Base-by-base conservation (phyloP, 371 early-diverging fungal genomes). In the Mortierella sp. region DNA sequence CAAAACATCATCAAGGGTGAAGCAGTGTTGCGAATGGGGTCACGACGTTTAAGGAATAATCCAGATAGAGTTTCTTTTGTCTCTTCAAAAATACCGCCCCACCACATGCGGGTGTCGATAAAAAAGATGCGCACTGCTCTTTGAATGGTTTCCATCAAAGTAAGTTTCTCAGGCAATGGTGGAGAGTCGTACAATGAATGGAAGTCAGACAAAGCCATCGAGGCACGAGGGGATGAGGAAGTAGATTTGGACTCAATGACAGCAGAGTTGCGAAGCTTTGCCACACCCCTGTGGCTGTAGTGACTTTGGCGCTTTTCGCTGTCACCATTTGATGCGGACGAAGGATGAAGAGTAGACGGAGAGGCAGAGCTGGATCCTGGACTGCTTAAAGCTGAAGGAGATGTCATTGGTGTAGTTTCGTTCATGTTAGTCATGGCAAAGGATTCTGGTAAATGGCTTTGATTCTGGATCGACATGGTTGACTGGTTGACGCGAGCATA, bases 391-490 rank as follows among this genome's bases (percentile, higher is more conserved):
- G 67, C 5, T 3, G 39, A 6, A 18, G 64, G 35, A 3, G 63
- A 62, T 22, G 32, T 28, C 11, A 54, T 14, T 37, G 40, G 43
- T 3, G 49, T 62, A n/a, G 49, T 43, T 28, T 67, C 58, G 28
- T 55, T 69, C 22, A 75, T 14, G 14, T 66, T 66, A 2, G 67
- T 43, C 70, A 81, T 66, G 24, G 72, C 76, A 37, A 75, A 24
- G 8, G 65, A 64, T 26, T 75, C 75, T 30, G 64, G n/a, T 5
- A 39, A 14, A 1, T 64, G 49, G 3, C 52, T 22, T n/a, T 67
- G 62, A 9, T 95, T 71, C 94, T 94, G 26, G 91, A 92, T 12
- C 94, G 90, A 28, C 96, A 97, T 73, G 93, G 98, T 78, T 94
- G 97, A 51, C 94, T 94, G 26, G 94, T 96, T 77, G 0, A 57